These are phyloP conservation scores for Botrytis cinerea DNA, from an alignment of 2,329 filamentous ascomycete species.

Conservation along the genomic window DNA sequence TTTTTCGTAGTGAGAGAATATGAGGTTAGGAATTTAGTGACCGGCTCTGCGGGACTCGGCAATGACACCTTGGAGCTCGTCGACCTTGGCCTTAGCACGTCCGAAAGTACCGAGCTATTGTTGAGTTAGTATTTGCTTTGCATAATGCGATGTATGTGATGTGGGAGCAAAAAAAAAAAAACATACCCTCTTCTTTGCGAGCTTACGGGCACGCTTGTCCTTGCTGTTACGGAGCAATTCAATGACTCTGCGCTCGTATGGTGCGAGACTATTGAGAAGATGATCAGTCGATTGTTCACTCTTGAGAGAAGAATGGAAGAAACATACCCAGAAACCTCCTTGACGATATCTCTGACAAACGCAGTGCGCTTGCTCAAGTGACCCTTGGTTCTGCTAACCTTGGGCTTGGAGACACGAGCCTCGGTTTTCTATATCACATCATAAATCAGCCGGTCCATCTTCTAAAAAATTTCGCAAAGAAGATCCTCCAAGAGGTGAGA, in stretches of 20 bases:
- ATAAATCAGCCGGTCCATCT: slow-evolving; percentile 38
- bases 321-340: slow-evolving; percentile 93
- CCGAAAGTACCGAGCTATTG: slow-evolving; percentile 92
- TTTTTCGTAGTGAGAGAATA: slow-evolving; percentile 23
- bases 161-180: slow-evolving; percentile 15
- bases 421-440: slow-evolving; percentile 71
- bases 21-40: slow-evolving; percentile 55
- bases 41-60: slow-evolving; percentile 84
- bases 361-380: slow-evolving; percentile 95
- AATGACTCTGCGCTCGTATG: slow-evolving; percentile 98
- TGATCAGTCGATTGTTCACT: slow-evolving; percentile 25
- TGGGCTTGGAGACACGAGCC: slow-evolving; percentile 72
- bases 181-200: slow-evolving; percentile 97
- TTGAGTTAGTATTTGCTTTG: slow-evolving; percentile 21
- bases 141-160: neutral
- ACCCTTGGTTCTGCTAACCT: slow-evolving; percentile 86
- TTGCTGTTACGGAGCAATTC: slow-evolving; percentile 99
- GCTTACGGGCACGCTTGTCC: slow-evolving; percentile 98
- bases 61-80: slow-evolving; percentile 97
- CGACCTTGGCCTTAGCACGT: slow-evolving; percentile 99
- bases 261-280: slow-evolving; percentile 64
- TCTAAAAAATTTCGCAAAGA: slow-evolving; percentile 44
- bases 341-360: slow-evolving; percentile 96
- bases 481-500: slow-evolving; percentile 78
- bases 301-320: slow-evolving; percentile 13